Conservation (phyloP, 495 filamentous ascomycete genomes). For the Daldinia concentrica region DNA sequence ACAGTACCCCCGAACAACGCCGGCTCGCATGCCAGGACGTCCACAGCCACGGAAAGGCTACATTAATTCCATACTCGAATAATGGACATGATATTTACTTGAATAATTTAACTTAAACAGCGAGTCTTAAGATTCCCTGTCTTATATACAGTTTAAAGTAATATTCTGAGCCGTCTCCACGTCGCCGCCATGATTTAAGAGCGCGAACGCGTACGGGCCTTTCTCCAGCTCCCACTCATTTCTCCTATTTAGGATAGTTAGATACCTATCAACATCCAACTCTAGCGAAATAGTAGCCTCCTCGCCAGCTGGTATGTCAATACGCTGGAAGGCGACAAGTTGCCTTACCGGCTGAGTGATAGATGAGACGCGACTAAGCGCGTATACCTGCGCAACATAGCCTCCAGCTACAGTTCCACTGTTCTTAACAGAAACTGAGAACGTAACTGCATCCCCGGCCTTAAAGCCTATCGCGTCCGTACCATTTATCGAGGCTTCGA, state of each 20-base stretch:
- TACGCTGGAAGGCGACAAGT: slow-evolving; percentile 51
- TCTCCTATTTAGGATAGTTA: slow-evolving; percentile 50
- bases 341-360: slow-evolving; percentile 54
- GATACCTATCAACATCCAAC: slow-evolving; percentile 51
- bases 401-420: slow-evolving; percentile 47
- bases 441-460: slow-evolving; percentile 44
- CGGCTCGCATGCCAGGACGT: neutral
- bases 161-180: slow-evolving; percentile 45
- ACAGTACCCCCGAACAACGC: neutral
- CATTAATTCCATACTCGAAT: neutral
- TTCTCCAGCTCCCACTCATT: slow-evolving; percentile 54
- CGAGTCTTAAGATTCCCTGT: neutral
- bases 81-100: too few relatives aligned
- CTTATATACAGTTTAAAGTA: slow-evolving; percentile 48
- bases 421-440: slow-evolving; percentile 49
- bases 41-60: neutral
- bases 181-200: slow-evolving; percentile 51
- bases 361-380: slow-evolving; percentile 49
- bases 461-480: slow-evolving; percentile 33
- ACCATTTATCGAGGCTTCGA: slow-evolving; percentile 28
- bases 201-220: slow-evolving; percentile 54
- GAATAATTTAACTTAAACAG: neutral
- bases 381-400: slow-evolving; percentile 54
- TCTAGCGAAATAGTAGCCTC: slow-evolving; percentile 40
- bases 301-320: slow-evolving; percentile 48